These are phyloP conservation scores for Yamadazyma buinensis DNA, from an alignment of 1,139 yeast species.

Conservation along the genomic window DNA sequence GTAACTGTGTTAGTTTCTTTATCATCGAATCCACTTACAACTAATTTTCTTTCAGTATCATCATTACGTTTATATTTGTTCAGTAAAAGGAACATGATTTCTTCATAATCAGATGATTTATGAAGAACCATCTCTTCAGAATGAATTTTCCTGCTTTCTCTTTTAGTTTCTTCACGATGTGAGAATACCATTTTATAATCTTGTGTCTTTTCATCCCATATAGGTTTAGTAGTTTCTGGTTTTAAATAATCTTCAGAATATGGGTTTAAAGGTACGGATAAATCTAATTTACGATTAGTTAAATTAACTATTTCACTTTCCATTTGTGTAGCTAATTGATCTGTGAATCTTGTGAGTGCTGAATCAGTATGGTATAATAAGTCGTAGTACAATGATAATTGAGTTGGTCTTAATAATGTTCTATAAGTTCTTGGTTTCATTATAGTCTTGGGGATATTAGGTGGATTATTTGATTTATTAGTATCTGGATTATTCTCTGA, in stretches of 20 bases:
- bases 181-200: slow-evolving; percentile 29
- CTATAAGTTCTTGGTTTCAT: slow-evolving; percentile 66
- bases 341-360: slow-evolving; percentile 72
- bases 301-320: slow-evolving; percentile 80
- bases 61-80: slow-evolving; percentile 38
- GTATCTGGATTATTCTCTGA: neutral
- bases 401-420: slow-evolving; percentile 76
- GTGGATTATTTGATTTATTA: neutral
- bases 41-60: slow-evolving; percentile 38
- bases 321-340: slow-evolving; percentile 68
- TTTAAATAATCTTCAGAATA: slow-evolving; percentile 45
- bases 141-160: slow-evolving; percentile 41
- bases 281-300: slow-evolving; percentile 71
- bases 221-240: slow-evolving; percentile 47
- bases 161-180: slow-evolving; percentile 49
- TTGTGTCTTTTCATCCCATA: slow-evolving; percentile 32
- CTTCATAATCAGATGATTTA: slow-evolving; percentile 85
- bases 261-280: slow-evolving; percentile 71
- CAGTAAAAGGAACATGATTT: slow-evolving; percentile 63
- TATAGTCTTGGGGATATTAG: slow-evolving; percentile 1
- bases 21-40: slow-evolving; percentile 34
- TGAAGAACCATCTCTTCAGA: slow-evolving; percentile 51
- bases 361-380: slow-evolving; percentile 79
- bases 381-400: slow-evolving; percentile 78
- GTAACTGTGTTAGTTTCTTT: slow-evolving; percentile 15